Conservation (phyloP, 805 yeast genomes). For the Candida germanica region DNA sequence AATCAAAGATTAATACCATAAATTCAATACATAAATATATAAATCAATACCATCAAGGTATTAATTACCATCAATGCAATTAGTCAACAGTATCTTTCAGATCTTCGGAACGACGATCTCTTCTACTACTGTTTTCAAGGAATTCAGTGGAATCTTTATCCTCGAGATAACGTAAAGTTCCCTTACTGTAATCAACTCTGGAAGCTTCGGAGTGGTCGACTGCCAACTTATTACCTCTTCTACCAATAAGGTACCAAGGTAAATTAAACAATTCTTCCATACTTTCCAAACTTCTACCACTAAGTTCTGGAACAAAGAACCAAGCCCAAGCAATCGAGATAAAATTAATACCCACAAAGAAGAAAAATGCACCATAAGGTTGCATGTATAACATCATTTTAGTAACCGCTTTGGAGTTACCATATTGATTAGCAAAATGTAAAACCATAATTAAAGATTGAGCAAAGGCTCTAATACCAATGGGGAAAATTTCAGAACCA, state of each 20-base stretch:
- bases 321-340: constrained; percentile 46
- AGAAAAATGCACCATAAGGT: constrained; percentile 49
- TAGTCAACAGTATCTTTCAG: constrained; percentile 9
- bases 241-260: constrained; percentile 59
- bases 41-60: neutral
- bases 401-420: constrained; percentile 55
- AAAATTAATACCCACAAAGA: constrained; percentile 43
- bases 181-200: constrained; percentile 22
- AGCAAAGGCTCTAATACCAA: constrained; percentile 47
- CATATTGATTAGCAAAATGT: constrained; percentile 57
- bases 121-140: constrained; percentile 11
- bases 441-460: constrained; percentile 51
- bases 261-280: constrained; percentile 51
- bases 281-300: constrained; percentile 50
- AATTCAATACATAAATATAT: no score
- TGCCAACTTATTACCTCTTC: constrained; percentile 50
- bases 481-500: constrained; percentile 54
- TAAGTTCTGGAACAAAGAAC: constrained; percentile 50
- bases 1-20: no score
- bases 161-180: constrained; percentile 13
- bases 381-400: constrained; percentile 46
- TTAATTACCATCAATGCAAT: no score
- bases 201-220: constrained; percentile 48
- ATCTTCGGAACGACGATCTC: constrained; percentile 9
- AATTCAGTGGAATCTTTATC: constrained; percentile 8